Base-by-base conservation (phyloP, 306 rosid genomes). In the Rosa lucieae region DNA sequence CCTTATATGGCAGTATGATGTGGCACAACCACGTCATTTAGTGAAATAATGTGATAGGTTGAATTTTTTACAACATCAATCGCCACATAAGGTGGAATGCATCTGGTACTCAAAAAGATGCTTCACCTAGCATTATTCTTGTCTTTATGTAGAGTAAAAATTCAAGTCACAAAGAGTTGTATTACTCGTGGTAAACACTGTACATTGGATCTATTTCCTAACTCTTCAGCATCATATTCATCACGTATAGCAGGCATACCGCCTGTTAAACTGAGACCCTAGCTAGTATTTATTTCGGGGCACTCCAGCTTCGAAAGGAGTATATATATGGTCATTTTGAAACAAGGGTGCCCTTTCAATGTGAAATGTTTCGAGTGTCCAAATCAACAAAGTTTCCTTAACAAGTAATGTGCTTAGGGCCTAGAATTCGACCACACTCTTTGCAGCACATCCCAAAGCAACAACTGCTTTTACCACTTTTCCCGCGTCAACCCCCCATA, bases 401-500 rank as follows among this genome's bases (percentile, higher is more conserved):
- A 84, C 80, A 74, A 68, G 66, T 39, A 29, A 17, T 15, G 4
- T 23, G 43, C 78, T n/a, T 40, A 72, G 79, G 67, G 46, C 49
- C 77, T 72, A 46, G 66, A 80, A 82, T 87, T 81, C 74, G 79
- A 83, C 70, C 68, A 68, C 76, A 92, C 94, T 89, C 94, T 85
- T 90, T 81, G 82, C 32, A 48, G 49, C 86, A 39, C 85, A 74
- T 72, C 66, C 88, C 81, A 58, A 85, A 83, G 58, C 9, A 59
- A 43, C 72, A 47, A 58, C 77, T 59, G 77, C 80, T 81, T 92
- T 88, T 81, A 66, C 96, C 91, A 81, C 79, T 68, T 83, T 92
- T 85, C 89, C 81, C 89, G 98, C 92, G 92, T 83, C 91, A 91
- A 92, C 86, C 76, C 86, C 77, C 80, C 84, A 82, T 80, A 80